Evolutionary conservation across 2,329 filamentous ascomycete genomes (phyloP).

Genomic region (Fusarium mundagurra): DNA sequence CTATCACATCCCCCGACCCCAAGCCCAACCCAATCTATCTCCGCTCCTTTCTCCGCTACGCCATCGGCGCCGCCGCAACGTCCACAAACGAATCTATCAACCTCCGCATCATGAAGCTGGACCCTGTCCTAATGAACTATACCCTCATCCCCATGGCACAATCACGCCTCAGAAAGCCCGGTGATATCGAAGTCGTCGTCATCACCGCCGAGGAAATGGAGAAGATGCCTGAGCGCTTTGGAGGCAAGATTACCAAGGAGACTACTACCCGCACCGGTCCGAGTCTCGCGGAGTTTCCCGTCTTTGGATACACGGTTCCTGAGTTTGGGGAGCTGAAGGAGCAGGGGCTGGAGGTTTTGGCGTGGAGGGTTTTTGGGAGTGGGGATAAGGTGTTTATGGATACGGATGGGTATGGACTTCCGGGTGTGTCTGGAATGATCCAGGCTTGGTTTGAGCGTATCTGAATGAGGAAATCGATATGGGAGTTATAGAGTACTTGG

Average conservation of each 20-base stretch:
- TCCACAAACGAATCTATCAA: background rate
- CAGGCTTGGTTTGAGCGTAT: background rate
- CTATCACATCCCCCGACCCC: background rate
- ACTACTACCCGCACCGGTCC: background rate
- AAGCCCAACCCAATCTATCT: background rate
- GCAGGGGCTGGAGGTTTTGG: background rate
- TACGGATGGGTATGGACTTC: background rate
- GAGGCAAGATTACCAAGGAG: fast-evolving
- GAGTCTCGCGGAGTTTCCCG: fast-evolving
- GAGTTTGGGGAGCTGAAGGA: fast-evolving
- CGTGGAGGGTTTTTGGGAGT: background rate
- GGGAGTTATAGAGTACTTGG: background rate
- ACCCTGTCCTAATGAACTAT: background rate
- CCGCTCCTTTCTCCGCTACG: background rate
- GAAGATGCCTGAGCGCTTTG: background rate
- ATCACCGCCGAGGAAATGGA: background rate
- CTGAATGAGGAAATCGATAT: fast-evolving
- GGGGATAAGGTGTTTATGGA: background rate
- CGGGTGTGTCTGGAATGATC: background rate
- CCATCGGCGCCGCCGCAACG: background rate
- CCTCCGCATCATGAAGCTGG: background rate
- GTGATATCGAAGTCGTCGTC: background rate
- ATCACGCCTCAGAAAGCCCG: background rate
- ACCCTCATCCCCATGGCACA: background rate
- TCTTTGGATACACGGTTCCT: background rate